Percentiles rank a stretch among this genome's conserved stretches.
Evolutionary conservation across 257 asterid genomes (phyloP).

Genomic region (Ajuga chamaepitys): DNA sequence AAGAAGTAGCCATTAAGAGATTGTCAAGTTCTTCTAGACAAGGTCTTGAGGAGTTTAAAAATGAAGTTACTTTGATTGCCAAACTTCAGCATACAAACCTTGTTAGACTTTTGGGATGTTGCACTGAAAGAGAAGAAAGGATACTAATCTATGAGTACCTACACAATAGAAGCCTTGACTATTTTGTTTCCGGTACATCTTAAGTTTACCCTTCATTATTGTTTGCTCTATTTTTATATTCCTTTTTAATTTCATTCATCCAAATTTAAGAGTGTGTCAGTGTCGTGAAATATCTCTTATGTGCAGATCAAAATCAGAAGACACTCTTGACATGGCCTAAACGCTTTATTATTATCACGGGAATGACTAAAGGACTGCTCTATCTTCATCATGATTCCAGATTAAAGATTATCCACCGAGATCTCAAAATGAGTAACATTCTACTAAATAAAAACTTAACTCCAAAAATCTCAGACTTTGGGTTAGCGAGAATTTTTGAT

Average conservation of each 20-base stretch:
- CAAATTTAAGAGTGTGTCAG: not conserved
- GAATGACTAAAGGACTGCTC: constrained; percentile 29
- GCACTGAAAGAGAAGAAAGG: constrained; percentile 28
- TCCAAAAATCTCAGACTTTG: constrained; percentile 40
- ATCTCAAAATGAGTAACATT: constrained; percentile 38
- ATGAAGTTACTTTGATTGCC: constrained; percentile 25
- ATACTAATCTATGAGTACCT: constrained; percentile 34
- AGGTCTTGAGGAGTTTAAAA: constrained; percentile 26
- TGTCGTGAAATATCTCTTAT: not conserved
- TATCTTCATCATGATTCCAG: constrained; percentile 40
- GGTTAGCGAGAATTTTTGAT: constrained; percentile 28
- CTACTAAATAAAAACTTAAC: constrained; percentile 22
- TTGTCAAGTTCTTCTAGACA: constrained; percentile 31
- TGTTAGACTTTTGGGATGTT: constrained; percentile 33
- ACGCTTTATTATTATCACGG: constrained; percentile 24
- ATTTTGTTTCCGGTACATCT: constrained; percentile 4
- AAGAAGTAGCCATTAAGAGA: constrained; percentile 37
- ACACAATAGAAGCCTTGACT: constrained; percentile 16
- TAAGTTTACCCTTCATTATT: not conserved
- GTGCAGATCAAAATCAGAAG: constrained; percentile 18
- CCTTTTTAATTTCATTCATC: not conserved
- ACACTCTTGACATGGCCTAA: constrained; percentile 23
- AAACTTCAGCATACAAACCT: constrained; percentile 41
- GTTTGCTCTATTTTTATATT: not conserved
- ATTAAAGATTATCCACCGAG: constrained; percentile 33